Evolutionary conservation across 2,329 filamentous ascomycete genomes (phyloP).

Genomic region (Botryotinia narcissicola): DNA sequence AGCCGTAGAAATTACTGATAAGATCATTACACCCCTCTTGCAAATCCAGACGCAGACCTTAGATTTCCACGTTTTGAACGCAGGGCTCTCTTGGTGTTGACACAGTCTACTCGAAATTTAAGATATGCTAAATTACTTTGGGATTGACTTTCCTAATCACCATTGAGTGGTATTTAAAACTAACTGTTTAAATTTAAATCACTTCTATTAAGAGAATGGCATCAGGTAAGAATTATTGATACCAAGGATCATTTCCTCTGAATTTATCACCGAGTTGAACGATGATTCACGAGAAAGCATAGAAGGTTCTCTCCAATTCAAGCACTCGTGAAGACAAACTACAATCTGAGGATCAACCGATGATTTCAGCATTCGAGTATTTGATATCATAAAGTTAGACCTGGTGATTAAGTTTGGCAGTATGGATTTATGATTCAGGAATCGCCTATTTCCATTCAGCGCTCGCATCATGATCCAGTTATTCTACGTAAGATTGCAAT

Average conservation of each 20-base stretch:
- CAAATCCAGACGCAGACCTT: slow-evolving; percentile 17
- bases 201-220: not conserved
- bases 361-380: not conserved
- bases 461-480: not conserved
- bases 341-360: rapidly evolving
- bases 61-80: not conserved
- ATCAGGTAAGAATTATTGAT: not conserved
- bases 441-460: not conserved
- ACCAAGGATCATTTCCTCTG: not conserved
- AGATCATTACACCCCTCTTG: slow-evolving; percentile 16
- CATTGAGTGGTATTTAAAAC: no score
- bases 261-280: not conserved
- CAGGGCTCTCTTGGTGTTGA: not conserved
- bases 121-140: no score
- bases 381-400: not conserved
- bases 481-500: not conserved
- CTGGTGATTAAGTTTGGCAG: not conserved
- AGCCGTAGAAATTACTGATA: slow-evolving; percentile 23
- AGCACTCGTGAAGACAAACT: not conserved
- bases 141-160: no score
- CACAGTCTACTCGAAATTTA: not conserved
- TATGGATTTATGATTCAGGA: not conserved
- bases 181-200: not conserved
- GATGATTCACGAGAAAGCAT: not conserved
- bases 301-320: not conserved